Conservation (phyloP, 768 basidiomycete species). For the Nidularia pulvinata region DNA sequence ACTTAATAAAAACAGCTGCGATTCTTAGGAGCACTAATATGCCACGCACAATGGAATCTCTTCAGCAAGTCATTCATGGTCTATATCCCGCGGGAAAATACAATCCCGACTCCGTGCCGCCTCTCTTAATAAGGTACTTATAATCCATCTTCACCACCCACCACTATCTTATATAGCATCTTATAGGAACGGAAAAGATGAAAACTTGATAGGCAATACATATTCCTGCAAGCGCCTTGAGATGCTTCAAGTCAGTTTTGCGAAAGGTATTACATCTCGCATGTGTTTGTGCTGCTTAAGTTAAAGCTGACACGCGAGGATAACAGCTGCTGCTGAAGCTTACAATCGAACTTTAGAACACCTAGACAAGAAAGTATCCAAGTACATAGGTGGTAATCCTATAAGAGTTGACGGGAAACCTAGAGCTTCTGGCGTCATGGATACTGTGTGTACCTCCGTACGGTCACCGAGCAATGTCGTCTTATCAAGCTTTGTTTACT, state of each 20-base stretch:
- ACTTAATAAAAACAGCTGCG: not conserved
- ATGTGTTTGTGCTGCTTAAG: not conserved
- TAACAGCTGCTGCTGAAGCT: conserved; percentile 58
- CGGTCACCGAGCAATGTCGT: conserved; percentile 6
- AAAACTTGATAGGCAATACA: conserved; percentile 72
- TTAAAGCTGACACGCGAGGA: conserved; percentile 1
- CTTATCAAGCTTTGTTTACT: not conserved
- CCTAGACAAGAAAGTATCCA: conserved; percentile 67
- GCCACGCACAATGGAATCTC: conserved; percentile 72
- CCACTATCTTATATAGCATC: not conserved
- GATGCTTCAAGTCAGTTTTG: conserved; percentile 60
- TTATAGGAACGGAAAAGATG: conserved; percentile 64
- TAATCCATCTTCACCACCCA: not conserved
- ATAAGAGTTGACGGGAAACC: conserved; percentile 78
- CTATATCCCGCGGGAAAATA: conserved; percentile 63
- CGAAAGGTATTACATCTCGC: conserved; percentile 47
- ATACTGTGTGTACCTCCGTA: conserved; percentile 49
- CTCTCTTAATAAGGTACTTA: conserved; percentile 53
- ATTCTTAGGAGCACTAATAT: conserved; percentile 66
- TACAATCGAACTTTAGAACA: conserved; percentile 63
- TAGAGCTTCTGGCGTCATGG: conserved; percentile 71
- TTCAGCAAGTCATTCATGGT: conserved; percentile 75
- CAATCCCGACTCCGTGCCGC: conserved; percentile 38
- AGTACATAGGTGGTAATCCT: conserved; percentile 66
- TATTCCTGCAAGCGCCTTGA: conserved; percentile 68